Percentiles rank a stretch among this genome's conserved stretches.
Conservation (phyloP, 2,329 filamentous ascomycete species). For the Sporothrix protearum region DNA sequence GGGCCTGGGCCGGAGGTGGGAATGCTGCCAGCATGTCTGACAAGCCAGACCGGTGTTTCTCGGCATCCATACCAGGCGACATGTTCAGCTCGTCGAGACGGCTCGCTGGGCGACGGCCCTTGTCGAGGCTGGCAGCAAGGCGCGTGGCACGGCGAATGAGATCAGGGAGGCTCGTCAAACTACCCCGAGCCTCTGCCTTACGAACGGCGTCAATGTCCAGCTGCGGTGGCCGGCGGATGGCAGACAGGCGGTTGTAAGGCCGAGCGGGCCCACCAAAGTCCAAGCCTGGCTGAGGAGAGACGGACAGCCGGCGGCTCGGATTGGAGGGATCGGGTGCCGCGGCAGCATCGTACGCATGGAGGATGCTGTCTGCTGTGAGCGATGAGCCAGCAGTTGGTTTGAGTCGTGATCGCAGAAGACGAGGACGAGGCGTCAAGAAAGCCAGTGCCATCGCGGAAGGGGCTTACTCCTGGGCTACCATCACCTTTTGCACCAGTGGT, state of each 20-base stretch:
- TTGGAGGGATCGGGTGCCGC: constrained; percentile 44
- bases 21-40: constrained; percentile 66
- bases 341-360: constrained; percentile 50
- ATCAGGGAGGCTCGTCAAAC: constrained; percentile 86
- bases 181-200: constrained; percentile 78
- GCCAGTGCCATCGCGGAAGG: constrained; percentile 45
- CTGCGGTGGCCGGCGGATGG: constrained; percentile 63
- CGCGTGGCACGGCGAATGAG: constrained; percentile 84
- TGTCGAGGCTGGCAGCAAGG: constrained; percentile 82
- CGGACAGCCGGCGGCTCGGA: constrained; percentile 28
- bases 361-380: constrained; percentile 46
- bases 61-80: constrained; percentile 44
- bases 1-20: constrained; percentile 56
- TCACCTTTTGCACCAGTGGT: constrained; percentile 35
- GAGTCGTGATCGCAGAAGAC: constrained; percentile 44
- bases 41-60: constrained; percentile 51
- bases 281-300: constrained; percentile 31
- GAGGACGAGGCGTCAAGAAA: constrained; percentile 47
- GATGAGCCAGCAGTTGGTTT: constrained; percentile 31
- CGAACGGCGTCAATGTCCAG: constrained; percentile 79
- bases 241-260: constrained; percentile 49
- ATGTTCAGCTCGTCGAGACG: constrained; percentile 53
- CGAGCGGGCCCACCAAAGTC: constrained; percentile 6
- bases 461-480: constrained; percentile 33
- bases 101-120: constrained; percentile 64